Evolutionary conservation across 257 asterid genomes (phyloP), one percentile per base, ranked within the genome.

Genomic region (Gentiana straminea): DNA sequence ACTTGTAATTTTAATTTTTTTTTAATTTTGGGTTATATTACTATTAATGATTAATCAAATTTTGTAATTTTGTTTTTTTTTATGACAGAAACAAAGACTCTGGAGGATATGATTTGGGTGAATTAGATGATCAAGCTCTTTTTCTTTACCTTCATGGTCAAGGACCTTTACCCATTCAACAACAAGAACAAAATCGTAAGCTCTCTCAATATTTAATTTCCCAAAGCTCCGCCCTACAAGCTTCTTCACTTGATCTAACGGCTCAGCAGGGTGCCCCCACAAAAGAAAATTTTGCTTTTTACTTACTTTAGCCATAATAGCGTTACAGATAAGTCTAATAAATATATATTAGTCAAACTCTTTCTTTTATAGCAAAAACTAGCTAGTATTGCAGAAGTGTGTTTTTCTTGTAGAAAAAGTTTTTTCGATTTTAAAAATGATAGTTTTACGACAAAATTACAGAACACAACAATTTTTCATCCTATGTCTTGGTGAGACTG

Each of bases 41-140:
- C 51, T 2, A 10, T 55, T 52, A 1, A 39, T n/a, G 15, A n/a
- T 54, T 45, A 57, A 8, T 49, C 5, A 24, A 1, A 35, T 12
- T 34, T 49, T 24, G 24, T 24, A 10, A 49, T 1, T 4, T 50
- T 55, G 36, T 36, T 37, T n/a, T 15, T 45, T 53, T 33, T 10
- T 35, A 62, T 13, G 52, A 66, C 82, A 84, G 96, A 68, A 76
- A 69, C 63, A 80, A 77, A 68, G 96, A 82, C 54, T 47, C 60
- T 9, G 76, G 76, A 54, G 83, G 81, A 1, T 80, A 76, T 61
- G 92, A 87, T 52, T 52, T 87, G 72, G 91, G 86, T 12, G 94
- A 87, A 59, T 64, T 84, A 52, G 96, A 87, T 71, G 96, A 87
- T 71, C 92, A 85, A 71, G 86, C 94, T 32, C 79, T 87, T 12